Evolutionary conservation across 768 basidiomycete species (phyloP).

Genomic region (Suillus subalutaceus): DNA sequence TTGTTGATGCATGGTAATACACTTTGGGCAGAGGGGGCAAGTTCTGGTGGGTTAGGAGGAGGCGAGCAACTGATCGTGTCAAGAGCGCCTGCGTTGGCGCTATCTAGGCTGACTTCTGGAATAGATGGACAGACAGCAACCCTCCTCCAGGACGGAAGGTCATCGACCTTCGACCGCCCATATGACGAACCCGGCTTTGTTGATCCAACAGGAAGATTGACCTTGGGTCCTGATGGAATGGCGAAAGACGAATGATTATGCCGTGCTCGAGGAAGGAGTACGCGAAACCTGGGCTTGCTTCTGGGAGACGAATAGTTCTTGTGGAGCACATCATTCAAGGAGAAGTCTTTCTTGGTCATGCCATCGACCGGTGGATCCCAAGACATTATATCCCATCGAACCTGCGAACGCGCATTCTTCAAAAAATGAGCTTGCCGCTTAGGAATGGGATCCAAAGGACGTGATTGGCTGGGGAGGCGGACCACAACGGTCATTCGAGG

Average conservation of each 20-base stretch:
- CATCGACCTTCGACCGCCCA: slow-evolving; percentile 38
- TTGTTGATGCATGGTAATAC: slow-evolving; percentile 20
- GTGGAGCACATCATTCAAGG: slow-evolving; percentile 69
- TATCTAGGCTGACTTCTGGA: slow-evolving; percentile 21
- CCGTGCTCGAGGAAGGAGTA: slow-evolving; percentile 37
- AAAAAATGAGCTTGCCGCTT: slow-evolving; percentile 51
- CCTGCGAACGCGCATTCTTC: slow-evolving; percentile 37
- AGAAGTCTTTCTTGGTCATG: slow-evolving; percentile 62
- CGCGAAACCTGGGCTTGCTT: slow-evolving; percentile 37
- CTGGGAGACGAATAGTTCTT: slow-evolving; percentile 39
- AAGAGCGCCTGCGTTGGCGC: slow-evolving; percentile 31
- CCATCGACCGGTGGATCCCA: slow-evolving; percentile 73
- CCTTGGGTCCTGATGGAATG: slow-evolving; percentile 32
- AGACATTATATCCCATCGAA: slow-evolving; percentile 68
- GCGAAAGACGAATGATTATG: slow-evolving; percentile 12
- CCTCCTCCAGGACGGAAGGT: slow-evolving; percentile 44
- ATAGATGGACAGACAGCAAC: slow-evolving; percentile 16
- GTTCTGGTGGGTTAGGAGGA: slow-evolving; percentile 48
- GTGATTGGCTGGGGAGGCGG: slow-evolving; percentile 49
- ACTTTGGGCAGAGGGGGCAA: slow-evolving; percentile 39
- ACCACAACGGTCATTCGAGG: slow-evolving; percentile 48
- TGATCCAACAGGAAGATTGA: slow-evolving; percentile 40
- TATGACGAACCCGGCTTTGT: slow-evolving; percentile 19
- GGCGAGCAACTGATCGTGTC: slow-evolving; percentile 70
- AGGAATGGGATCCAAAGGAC: slow-evolving; percentile 45